Base-by-base conservation (phyloP, 1,139 yeast genomes). In the Blastobotrys aristatus region DNA sequence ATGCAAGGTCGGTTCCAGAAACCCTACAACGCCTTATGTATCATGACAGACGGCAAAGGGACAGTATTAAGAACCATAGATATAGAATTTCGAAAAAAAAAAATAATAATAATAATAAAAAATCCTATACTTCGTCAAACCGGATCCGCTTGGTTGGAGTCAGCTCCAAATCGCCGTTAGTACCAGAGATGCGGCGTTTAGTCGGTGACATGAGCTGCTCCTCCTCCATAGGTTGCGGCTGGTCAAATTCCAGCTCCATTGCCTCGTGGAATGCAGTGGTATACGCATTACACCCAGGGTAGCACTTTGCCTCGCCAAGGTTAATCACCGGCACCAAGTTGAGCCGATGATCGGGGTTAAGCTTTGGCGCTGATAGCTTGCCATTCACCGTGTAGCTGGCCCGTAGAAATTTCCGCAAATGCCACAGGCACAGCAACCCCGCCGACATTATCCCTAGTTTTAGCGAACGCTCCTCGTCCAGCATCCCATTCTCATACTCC, bases 161-260 rank as follows among this genome's bases (percentile, higher is more conserved):
- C 27, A 24, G 10, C 5, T 24, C 27, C 5, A 10, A 5, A 24
- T 5, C 27, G 10, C 8, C 8, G 10, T 24, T 5, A 10, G 27
- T 24, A 24, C 10, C 27, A 5, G 27, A 24, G 10, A 24, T 24
- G 10, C 11, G 26, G 4, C 34, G 8, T 14, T 39, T 39, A 13
- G 33, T 26, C 4, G 43, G 43, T 4, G 43, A 17, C n/a, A 34
- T 13, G 5, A 34, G 2, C 20, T n/a, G 8, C 21, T 11, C 10
- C n/a, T 26, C 24, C 7, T 27, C 43, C 4, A 8, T 34, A n/a
- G n/a, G 5, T 3, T 18, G 24, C 3, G 18, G 20, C 24, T 11
- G 27, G 7, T 41, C 37, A n/a, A 33, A 41, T 18, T 41, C 44
- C 4, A 16, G 22, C 38, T 41, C 44, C 44, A 41, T 41, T 7